Evolutionary conservation across 192 early-diverging fungal species (phyloP).

Genomic region (Spizellomyces sp.): DNA sequence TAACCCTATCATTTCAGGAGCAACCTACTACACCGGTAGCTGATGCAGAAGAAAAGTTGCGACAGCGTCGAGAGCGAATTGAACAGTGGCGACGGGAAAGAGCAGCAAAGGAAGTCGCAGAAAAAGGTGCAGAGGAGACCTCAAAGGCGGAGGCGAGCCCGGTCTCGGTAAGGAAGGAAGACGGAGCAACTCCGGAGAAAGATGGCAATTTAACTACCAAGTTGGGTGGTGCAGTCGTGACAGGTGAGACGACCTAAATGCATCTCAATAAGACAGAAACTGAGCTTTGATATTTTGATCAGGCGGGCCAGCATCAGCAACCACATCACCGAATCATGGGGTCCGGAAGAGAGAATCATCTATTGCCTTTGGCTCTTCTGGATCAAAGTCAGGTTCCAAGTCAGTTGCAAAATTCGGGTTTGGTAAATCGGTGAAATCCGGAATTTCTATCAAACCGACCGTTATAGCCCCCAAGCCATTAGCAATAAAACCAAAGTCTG

Average conservation of each 20-base stretch:
- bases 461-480: conserved; percentile 16
- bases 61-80: conserved; percentile 77
- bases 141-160: conserved; percentile 33
- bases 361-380: background rate
- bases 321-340: background rate
- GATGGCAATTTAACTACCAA: too few species aligned
- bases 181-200: too few species aligned
- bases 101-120: conserved; percentile 46
- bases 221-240: too few species aligned
- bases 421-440: conserved; percentile 19
- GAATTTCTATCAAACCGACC: conserved; percentile 27
- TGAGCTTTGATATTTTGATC: background rate
- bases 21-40: conserved; percentile 8
- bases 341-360: too few species aligned
- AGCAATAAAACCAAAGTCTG: conserved; percentile 56
- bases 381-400: background rate
- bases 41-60: conserved; percentile 64
- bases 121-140: conserved; percentile 34
- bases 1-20: too few species aligned
- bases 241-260: conserved; percentile 10
- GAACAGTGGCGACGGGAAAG: conserved; percentile 81
- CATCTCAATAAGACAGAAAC: background rate
- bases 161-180: too few species aligned
- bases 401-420: conserved; percentile 14
- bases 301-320: background rate